These are phyloP conservation scores for Plasmodium adleri DNA, from an alignment of 169 alveolate genomes.

Conservation along the genomic window DNA sequence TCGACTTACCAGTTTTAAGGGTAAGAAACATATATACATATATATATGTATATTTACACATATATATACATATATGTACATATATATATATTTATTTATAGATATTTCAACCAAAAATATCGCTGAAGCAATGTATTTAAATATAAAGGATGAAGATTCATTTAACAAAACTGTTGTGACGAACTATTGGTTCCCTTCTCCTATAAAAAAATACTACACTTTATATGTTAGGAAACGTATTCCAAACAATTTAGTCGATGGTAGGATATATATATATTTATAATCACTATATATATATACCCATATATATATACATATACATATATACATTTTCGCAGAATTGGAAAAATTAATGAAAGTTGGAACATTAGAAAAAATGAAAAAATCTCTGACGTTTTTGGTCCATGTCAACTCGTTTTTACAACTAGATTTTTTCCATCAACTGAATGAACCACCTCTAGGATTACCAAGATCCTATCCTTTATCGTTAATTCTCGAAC, in stretches of 20 bases:
- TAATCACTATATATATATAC: neutral
- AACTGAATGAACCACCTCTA: slow-evolving; percentile 39
- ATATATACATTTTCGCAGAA: slow-evolving; percentile 2
- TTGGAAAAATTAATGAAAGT: slow-evolving; percentile 20
- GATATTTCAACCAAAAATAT: slow-evolving; percentile 30
- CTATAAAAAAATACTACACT: slow-evolving; percentile 38
- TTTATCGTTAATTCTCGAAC: slow-evolving; percentile 23
- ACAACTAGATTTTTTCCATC: slow-evolving; percentile 56
- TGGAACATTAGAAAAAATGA: slow-evolving; percentile 46
- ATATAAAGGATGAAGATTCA: slow-evolving; percentile 26
- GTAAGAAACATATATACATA: neutral
- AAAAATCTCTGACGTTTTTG: slow-evolving; percentile 11
- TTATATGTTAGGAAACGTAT: slow-evolving; percentile 15
- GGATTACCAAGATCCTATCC: slow-evolving; percentile 15
- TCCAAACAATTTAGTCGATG: slow-evolving; percentile 30
- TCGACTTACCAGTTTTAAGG: slow-evolving; percentile 17
- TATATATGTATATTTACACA: neutral
- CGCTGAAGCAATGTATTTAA: slow-evolving; percentile 53
- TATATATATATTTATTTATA: neutral
- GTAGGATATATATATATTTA: neutral
- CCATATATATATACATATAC: too few relatives aligned
- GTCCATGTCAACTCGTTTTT: slow-evolving; percentile 57
- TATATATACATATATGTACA: too few relatives aligned
- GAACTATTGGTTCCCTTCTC: slow-evolving; percentile 53
- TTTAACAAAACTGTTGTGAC: slow-evolving; percentile 10